phyloP scores from a whole-genome alignment of 2,329 filamentous ascomycete genomes.

The Didymella sp. region DNA sequence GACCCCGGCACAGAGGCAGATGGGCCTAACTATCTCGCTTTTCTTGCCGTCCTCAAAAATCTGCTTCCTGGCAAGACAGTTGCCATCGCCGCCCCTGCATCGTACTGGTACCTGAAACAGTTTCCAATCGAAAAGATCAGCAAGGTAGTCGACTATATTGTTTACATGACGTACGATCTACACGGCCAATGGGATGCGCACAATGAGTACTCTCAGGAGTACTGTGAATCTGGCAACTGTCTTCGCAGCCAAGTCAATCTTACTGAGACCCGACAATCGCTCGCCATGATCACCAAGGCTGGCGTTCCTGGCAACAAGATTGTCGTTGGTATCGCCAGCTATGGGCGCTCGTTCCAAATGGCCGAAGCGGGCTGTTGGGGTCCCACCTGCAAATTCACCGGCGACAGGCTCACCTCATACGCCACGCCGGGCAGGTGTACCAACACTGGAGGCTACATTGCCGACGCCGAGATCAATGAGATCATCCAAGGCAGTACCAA shows the following conservation, averaged over 20 bases:
- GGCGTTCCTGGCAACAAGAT: conserved; percentile 41
- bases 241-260: conserved; percentile 36
- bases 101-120: conserved; percentile 40
- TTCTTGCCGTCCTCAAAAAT: not conserved
- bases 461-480: conserved; percentile 50
- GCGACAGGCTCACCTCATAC: conserved; percentile 32
- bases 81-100: conserved; percentile 38
- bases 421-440: conserved; percentile 50
- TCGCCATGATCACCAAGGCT: conserved; percentile 51
- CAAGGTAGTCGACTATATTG: conserved; percentile 36
- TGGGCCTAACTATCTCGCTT: conserved; percentile 46
- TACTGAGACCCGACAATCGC: conserved; percentile 39
- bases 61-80: not conserved
- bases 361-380: conserved; percentile 39
- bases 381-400: conserved; percentile 46
- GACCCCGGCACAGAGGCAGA: conserved; percentile 2
- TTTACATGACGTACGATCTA: conserved; percentile 45
- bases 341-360: conserved; percentile 49
- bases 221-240: conserved; percentile 24
- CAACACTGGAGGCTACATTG: conserved; percentile 49
- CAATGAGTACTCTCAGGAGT: conserved; percentile 36
- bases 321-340: conserved; percentile 45
- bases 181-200: conserved; percentile 53
- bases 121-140: conserved; percentile 36
- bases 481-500: conserved; percentile 29